Base-by-base conservation (phyloP, 1,284 basidiomycete species). In the Moesziomyces parantarcticus region DNA sequence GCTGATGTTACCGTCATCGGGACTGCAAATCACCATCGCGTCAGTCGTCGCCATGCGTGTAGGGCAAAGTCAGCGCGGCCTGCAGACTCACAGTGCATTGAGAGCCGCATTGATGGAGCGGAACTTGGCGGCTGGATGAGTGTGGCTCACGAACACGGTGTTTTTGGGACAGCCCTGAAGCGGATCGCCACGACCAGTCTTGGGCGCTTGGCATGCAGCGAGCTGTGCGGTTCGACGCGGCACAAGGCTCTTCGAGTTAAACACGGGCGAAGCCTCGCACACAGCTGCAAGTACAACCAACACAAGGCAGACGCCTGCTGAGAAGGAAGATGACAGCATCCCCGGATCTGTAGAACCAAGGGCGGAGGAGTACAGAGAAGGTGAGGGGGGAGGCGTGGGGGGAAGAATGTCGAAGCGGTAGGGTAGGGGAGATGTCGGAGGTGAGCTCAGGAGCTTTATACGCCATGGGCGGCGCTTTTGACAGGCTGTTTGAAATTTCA, bases 101-200 rank as follows among this genome's bases (percentile, higher is more conserved):
- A 72, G 23, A 25, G 64, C 69, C 18, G 63, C 58, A 8, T 41
- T 54, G 53, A 72, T 59, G n/a, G 59, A 25, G 25, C 42, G 34
- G 49, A 42, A 59, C 0, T 10, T 14, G 13, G 69, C 59, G 11
- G 25, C 8, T 2, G 63, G 58, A 43, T 67, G 48, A 3, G 29
- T 46, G 10, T 59, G 48, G 40, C 64, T 67, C 10, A 72, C 69
- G 14, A 67, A 72, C 10, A 62, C 48, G 5, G 64, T 72, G 10
- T 46, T 49, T 2, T 34, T 32, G 1, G 69, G 64, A 41, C 69
- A 72, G 20, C 49, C 46, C 2, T 10, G 3, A 16, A 72, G 64
- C 2, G 58, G 54, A 20, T 67, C 23, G 18, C 13, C 11, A 13
- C 22, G 1, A 0, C 10, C 5, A 7, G 9, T 32, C 48, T 63